These are phyloP conservation scores for Naganishia kalamii DNA, from an alignment of 768 basidiomycete species.

Conservation along the genomic window DNA sequence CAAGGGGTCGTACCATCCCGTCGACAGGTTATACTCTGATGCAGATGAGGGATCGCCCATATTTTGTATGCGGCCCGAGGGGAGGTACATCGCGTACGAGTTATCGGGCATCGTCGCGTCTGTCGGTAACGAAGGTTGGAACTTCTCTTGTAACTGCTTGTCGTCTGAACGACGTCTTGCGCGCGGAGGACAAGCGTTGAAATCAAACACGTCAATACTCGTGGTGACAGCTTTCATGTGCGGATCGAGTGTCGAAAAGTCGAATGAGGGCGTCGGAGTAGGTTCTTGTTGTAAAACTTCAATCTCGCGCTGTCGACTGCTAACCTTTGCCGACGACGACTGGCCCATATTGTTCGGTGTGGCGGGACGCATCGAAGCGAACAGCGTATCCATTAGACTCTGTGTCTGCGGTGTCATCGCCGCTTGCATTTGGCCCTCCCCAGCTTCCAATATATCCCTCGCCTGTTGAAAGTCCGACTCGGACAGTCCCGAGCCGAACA, in stretches of 20 bases:
- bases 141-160: neutral
- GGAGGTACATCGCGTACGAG: neutral
- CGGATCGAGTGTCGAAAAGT: constrained; percentile 13
- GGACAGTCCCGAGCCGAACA: neutral
- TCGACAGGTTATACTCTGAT: constrained; percentile 9
- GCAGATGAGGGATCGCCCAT: neutral
- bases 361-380: neutral
- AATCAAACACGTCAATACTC: neutral
- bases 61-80: neutral
- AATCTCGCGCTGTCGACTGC: neutral
- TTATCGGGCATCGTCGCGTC: constrained; percentile 1
- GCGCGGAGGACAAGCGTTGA: neutral
- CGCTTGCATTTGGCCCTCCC: neutral
- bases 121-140: neutral
- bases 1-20: constrained; percentile 30
- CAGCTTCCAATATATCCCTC: neutral
- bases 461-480: neutral
- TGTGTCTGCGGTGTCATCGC: constrained; percentile 3
- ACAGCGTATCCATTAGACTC: constrained; percentile 1
- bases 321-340: neutral
- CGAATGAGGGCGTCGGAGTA: neutral
- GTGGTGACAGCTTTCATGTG: neutral
- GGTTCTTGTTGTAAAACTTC: neutral
- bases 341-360: neutral
- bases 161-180: neutral